A percentile compares a stretch with the other conserved stretches of the same genome.
Evolutionary conservation across 345 rosid genomes (phyloP).

Genomic region (Laguncularia racemosa): DNA sequence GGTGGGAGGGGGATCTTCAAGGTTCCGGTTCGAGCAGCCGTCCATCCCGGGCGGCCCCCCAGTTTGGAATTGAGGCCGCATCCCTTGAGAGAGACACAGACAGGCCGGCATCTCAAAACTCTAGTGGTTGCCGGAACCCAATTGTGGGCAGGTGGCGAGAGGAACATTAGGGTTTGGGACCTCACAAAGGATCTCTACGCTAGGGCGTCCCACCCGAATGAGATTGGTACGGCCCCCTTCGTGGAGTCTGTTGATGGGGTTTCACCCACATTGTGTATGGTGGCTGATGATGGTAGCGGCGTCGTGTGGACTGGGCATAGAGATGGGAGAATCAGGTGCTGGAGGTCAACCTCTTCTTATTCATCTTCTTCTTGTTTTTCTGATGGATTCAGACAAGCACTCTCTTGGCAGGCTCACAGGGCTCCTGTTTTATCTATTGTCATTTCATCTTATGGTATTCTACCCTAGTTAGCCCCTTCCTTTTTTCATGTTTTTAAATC

Average conservation of each 20-base stretch:
- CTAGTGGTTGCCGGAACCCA: slow-evolving; percentile 58
- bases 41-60: slow-evolving; percentile 78
- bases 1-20: slow-evolving; percentile 54
- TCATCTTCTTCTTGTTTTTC: neutral
- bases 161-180: slow-evolving; percentile 66
- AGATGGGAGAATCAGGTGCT: slow-evolving; percentile 75
- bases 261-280: slow-evolving; percentile 64
- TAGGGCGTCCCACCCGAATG: slow-evolving; percentile 27
- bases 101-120: slow-evolving; percentile 60
- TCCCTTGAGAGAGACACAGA: slow-evolving; percentile 76
- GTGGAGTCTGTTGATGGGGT: slow-evolving; percentile 39
- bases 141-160: slow-evolving; percentile 81
- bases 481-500: neutral
- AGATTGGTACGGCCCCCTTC: slow-evolving; percentile 71
- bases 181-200: slow-evolving; percentile 44
- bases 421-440: slow-evolving; percentile 69
- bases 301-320: slow-evolving; percentile 89
- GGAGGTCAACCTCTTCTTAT: slow-evolving; percentile 36
- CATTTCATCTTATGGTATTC: slow-evolving; percentile 53
- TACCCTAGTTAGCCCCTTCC: neutral
- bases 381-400: slow-evolving; percentile 42
- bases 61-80: slow-evolving; percentile 80
- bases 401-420: slow-evolving; percentile 89
- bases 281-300: slow-evolving; percentile 54
- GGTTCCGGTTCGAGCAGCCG: slow-evolving; percentile 57